phyloP scores from a whole-genome alignment of 163 green algal genomes.

The Smithsoniella earleae region DNA sequence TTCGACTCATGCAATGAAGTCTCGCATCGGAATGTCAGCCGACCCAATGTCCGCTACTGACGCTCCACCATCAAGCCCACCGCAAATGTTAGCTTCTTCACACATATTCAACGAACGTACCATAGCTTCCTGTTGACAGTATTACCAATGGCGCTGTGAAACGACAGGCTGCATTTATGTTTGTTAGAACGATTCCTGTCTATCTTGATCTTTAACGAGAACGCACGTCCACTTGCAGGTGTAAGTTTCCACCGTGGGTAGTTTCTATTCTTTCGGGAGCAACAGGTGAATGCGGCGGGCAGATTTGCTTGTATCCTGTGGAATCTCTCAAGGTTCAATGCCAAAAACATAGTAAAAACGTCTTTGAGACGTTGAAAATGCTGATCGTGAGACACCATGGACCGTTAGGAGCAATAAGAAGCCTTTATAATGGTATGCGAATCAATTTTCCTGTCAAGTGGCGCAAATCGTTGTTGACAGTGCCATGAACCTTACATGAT shows the following conservation, averaged over 20 bases:
- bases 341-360: neutral
- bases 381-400: neutral
- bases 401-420: neutral
- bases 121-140: too few species aligned
- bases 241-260: neutral
- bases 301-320: conserved; percentile 7
- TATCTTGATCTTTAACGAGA: too few species aligned
- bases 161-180: neutral
- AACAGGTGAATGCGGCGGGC: neutral
- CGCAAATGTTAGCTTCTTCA: too few species aligned
- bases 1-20: too few species aligned
- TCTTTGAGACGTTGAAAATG: neutral
- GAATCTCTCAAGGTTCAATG: neutral
- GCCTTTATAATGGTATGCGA: neutral
- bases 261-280: conserved; percentile 1
- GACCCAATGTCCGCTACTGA: too few species aligned
- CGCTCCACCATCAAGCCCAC: too few species aligned
- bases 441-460: neutral
- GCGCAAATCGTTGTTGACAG: neutral
- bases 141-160: neutral
- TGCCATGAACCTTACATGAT: too few species aligned
- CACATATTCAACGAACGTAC: too few species aligned
- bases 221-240: neutral
- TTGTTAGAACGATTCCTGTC: neutral
- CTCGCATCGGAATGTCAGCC: too few species aligned